A percentile compares a stretch with the other conserved stretches of the same genome.
These are phyloP conservation scores for Cudoniella acicularis DNA, from an alignment of 495 filamentous ascomycete species.

Conservation along the genomic window DNA sequence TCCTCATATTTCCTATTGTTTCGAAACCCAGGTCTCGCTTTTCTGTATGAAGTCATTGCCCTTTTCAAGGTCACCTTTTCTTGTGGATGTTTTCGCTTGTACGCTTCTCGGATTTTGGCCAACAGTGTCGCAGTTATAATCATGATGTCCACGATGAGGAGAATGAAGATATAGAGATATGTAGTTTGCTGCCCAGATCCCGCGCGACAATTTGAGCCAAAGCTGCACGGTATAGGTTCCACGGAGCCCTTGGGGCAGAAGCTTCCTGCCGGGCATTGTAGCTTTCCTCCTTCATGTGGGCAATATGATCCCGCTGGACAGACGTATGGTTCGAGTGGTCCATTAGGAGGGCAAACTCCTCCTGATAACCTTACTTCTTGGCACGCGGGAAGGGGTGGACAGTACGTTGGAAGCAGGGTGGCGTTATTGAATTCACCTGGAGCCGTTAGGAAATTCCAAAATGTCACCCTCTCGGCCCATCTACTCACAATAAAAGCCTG, in stretches of 20 bases:
- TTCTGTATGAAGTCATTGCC: background rate
- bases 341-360: constrained; percentile 26
- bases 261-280: constrained; percentile 36
- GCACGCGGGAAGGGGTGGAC: constrained; percentile 37
- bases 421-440: constrained; percentile 43
- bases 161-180: constrained; percentile 37
- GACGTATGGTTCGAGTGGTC: constrained; percentile 39
- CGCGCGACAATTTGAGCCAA: constrained; percentile 38
- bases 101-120: constrained; percentile 26
- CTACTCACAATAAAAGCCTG: no score
- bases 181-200: constrained; percentile 32
- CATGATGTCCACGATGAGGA: constrained; percentile 39
- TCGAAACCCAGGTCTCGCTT: constrained; percentile 6
- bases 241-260: constrained; percentile 43
- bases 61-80: background rate
- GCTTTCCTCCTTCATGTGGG: constrained; percentile 32
- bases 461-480: no score
- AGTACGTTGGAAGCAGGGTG: constrained; percentile 41
- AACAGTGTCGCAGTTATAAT: constrained; percentile 30
- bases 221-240: constrained; percentile 36
- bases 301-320: constrained; percentile 43
- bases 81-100: constrained; percentile 19
- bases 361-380: constrained; percentile 34
- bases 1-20: constrained; percentile 33
- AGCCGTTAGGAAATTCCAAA: no score